Percentiles rank a stretch among this genome's conserved stretches.
These are phyloP conservation scores for Circinella minor DNA, from an alignment of 371 early-diverging fungal genomes.

Conservation along the genomic window DNA sequence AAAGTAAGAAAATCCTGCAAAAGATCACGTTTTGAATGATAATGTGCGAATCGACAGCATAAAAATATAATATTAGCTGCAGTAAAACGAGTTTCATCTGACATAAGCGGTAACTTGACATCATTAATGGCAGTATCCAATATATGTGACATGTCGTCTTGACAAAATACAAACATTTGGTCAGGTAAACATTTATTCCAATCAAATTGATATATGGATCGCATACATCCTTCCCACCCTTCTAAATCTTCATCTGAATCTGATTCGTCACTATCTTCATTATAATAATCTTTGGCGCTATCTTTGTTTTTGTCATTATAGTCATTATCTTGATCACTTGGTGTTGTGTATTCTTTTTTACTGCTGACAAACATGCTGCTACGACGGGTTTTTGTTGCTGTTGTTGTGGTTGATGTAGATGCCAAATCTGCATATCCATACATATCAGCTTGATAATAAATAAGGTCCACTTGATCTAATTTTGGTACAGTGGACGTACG, in stretches of 20 bases:
- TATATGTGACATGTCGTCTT: slow-evolving; percentile 64
- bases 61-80: slow-evolving; percentile 88
- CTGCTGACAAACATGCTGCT: slow-evolving; percentile 6
- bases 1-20: slow-evolving; percentile 64
- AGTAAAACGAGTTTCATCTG: slow-evolving; percentile 56
- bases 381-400: slow-evolving; percentile 11
- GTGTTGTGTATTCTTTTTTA: not conserved
- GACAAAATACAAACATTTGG: slow-evolving; percentile 91
- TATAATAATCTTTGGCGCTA: not conserved
- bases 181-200: slow-evolving; percentile 78
- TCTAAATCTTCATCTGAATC: slow-evolving; percentile 26
- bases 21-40: slow-evolving; percentile 70
- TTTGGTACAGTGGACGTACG: not conserved
- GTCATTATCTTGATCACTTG: not conserved
- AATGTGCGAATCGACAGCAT: slow-evolving; percentile 86
- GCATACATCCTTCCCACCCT: slow-evolving; percentile 29
- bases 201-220: slow-evolving; percentile 57
- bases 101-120: slow-evolving; percentile 45
- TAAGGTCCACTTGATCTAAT: not conserved
- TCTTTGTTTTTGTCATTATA: not conserved
- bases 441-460: slow-evolving; percentile 6
- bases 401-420: slow-evolving; percentile 21
- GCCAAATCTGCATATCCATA: not conserved
- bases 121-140: slow-evolving; percentile 66
- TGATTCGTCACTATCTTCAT: slow-evolving; percentile 18